phyloP scores from a whole-genome alignment of 1,139 yeast species.

The Blastobotrys raffinosifermentans region DNA sequence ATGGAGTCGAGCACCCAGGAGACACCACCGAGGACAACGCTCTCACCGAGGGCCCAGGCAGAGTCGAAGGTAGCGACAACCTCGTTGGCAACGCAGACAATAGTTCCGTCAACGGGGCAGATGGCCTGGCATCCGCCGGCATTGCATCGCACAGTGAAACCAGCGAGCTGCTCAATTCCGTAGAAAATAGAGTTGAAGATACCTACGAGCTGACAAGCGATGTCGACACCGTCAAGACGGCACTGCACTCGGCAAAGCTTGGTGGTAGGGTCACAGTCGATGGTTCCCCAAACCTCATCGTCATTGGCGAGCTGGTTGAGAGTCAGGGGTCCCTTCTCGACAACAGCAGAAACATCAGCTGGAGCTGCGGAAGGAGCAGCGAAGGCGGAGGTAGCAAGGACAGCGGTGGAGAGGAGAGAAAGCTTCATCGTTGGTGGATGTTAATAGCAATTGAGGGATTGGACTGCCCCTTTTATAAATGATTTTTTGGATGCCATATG shows the following conservation, averaged over 20 bases:
- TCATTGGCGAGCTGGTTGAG: constrained; percentile 1
- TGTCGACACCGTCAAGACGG: constrained; percentile 7
- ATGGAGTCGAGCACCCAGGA: no score
- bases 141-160: constrained; percentile 9
- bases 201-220: constrained; percentile 12
- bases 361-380: constrained; percentile 3
- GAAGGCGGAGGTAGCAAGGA: neutral
- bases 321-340: neutral
- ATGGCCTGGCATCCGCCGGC: constrained; percentile 11
- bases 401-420: no score
- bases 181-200: constrained; percentile 13
- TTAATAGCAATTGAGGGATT: no score
- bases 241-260: constrained; percentile 10
- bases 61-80: constrained; percentile 13
- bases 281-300: no score
- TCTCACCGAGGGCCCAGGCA: constrained; percentile 13
- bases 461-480: no score
- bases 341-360: constrained; percentile 1
- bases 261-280: constrained; percentile 12
- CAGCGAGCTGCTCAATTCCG: constrained; percentile 14
- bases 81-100: constrained; percentile 11
- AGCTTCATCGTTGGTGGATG: no score
- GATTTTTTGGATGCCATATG: no score
- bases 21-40: constrained; percentile 10
- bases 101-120: constrained; percentile 12